phyloP scores from a whole-genome alignment of 768 basidiomycete species.

The Baorangia bicolor region DNA sequence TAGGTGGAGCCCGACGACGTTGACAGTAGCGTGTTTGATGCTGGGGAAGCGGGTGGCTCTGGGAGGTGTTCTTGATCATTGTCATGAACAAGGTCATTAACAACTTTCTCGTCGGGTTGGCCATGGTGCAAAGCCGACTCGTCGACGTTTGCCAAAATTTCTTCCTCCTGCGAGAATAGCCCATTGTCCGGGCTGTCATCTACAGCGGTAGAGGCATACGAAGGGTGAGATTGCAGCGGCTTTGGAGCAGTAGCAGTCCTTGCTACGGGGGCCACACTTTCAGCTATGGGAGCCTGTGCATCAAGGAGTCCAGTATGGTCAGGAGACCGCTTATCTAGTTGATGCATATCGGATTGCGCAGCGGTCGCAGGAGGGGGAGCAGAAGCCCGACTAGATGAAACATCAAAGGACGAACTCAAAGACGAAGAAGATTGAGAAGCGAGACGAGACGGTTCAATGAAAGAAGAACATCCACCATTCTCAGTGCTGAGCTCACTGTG shows the following conservation, averaged over 20 bases:
- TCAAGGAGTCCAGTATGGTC: conserved; percentile 46
- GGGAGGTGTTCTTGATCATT: conserved; percentile 47
- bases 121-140: conserved; percentile 22
- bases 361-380: conserved; percentile 25
- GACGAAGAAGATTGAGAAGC: conserved; percentile 33
- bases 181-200: conserved; percentile 42
- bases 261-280: background rate
- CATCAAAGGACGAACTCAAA: conserved; percentile 37
- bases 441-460: conserved; percentile 32
- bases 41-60: conserved; percentile 59
- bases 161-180: conserved; percentile 30
- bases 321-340: conserved; percentile 45
- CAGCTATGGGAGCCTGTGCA: conserved; percentile 37
- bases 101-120: conserved; percentile 17
- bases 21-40: conserved; percentile 46
- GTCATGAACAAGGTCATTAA: conserved; percentile 14
- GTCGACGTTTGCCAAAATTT: conserved; percentile 13
- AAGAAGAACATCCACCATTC: conserved; percentile 23
- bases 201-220: conserved; percentile 52
- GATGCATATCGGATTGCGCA: conserved; percentile 39
- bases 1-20: conserved; percentile 38
- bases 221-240: conserved; percentile 43
- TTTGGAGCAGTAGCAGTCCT: conserved; percentile 17
- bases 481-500: conserved; percentile 16
- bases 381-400: conserved; percentile 48